Conservation (phyloP, 495 filamentous ascomycete species). For the Chlorociboria aeruginascens region DNA sequence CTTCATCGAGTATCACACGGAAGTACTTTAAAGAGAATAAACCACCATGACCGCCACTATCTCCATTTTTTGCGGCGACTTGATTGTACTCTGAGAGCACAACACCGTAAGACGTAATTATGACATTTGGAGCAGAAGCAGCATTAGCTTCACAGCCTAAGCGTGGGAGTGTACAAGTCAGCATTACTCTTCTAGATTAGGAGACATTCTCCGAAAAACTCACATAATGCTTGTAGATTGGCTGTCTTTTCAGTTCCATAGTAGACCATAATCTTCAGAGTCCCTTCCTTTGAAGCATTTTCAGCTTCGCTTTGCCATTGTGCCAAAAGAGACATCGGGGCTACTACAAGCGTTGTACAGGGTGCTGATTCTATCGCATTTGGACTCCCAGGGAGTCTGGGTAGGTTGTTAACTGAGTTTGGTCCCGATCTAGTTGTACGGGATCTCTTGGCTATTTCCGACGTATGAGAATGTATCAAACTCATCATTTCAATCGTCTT, state of each 20-base stretch:
- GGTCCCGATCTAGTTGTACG: constrained; percentile 18
- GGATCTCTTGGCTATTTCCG: constrained; percentile 31
- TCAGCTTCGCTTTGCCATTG: constrained; percentile 95
- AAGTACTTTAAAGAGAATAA: constrained; percentile 89
- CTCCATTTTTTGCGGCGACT: constrained; percentile 41
- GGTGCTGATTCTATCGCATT: constrained; percentile 53
- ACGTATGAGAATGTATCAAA: constrained; percentile 75
- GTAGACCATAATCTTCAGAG: constrained; percentile 75
- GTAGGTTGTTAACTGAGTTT: constrained; percentile 40
- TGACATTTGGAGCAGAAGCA: constrained; percentile 66
- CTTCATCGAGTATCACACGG: constrained; percentile 90
- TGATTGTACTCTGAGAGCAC: constrained; percentile 82
- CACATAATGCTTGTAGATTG: constrained; percentile 64
- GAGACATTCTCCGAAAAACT: too few species aligned
- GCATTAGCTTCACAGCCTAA: constrained; percentile 49
- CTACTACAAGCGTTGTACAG: constrained; percentile 86
- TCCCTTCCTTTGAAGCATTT: constrained; percentile 72
- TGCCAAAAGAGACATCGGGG: constrained; percentile 83
- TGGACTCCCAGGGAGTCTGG: constrained; percentile 43
- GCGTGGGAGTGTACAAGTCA: too few species aligned
- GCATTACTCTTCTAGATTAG: too few species aligned
- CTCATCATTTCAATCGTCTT: constrained; percentile 98
- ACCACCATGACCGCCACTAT: constrained; percentile 50
- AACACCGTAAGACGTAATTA: constrained; percentile 93
- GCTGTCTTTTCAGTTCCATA: constrained; percentile 75